phyloP scores from a whole-genome alignment of 306 rosid genomes.

The cucumber (Cucumis sativus) region DNA sequence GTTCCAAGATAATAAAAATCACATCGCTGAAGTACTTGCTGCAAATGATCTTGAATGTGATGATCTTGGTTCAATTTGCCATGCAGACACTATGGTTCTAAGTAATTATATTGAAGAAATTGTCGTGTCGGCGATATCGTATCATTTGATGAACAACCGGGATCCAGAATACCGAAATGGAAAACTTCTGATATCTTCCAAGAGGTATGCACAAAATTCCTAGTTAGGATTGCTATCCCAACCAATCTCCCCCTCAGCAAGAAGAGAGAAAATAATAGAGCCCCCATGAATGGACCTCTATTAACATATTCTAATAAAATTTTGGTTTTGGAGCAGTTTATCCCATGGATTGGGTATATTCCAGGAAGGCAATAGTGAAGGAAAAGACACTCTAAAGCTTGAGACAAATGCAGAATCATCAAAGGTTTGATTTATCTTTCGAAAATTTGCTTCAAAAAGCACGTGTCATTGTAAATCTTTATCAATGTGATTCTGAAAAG shows the following conservation, averaged over 20 bases:
- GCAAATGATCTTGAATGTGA: conserved; percentile 80
- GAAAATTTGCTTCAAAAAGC: neutral
- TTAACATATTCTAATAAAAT: conserved; percentile 2
- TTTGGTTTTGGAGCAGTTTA: conserved; percentile 49
- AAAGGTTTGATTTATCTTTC: conserved; percentile 35
- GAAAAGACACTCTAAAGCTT: conserved; percentile 43
- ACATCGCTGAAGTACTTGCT: conserved; percentile 74
- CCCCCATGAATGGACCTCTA: neutral
- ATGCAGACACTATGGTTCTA: conserved; percentile 47
- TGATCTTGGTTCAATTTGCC: conserved; percentile 57
- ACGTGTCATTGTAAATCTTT: neutral
- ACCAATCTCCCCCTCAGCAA: neutral
- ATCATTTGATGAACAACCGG: conserved; percentile 50
- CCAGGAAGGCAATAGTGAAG: conserved; percentile 56
- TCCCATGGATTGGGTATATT: conserved; percentile 76
- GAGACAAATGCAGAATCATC: conserved; percentile 53
- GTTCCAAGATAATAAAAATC: conserved; percentile 74
- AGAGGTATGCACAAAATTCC: conserved; percentile 33
- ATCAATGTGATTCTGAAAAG: neutral
- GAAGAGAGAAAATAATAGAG: neutral
- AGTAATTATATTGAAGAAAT: conserved; percentile 67
- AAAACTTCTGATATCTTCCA: conserved; percentile 72
- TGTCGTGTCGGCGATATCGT: conserved; percentile 61
- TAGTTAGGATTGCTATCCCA: neutral
- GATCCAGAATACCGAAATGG: conserved; percentile 84